Percentiles rank a stretch among this genome's conserved stretches.
phyloP scores from a whole-genome alignment of 768 basidiomycete genomes.

The Leccinum rimulosum region DNA sequence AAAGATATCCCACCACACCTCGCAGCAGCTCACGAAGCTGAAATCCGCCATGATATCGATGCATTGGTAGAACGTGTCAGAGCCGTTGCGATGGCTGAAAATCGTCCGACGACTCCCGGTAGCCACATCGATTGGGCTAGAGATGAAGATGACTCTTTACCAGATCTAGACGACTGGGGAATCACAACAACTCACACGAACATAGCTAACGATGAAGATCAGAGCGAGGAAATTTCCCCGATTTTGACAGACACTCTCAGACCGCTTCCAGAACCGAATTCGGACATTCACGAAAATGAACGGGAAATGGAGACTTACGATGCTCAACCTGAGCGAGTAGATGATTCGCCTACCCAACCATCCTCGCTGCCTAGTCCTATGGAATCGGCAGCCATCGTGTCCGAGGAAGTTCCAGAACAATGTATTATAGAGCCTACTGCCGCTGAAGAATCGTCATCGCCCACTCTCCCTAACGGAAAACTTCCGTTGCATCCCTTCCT shows the following conservation, averaged over 20 bases:
- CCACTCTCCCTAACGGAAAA: constrained; percentile 15
- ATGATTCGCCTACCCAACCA: constrained; percentile 8
- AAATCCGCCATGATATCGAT: constrained; percentile 64
- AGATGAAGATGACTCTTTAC: constrained; percentile 77
- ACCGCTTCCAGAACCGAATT: constrained; percentile 51
- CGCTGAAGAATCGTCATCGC: constrained; percentile 6
- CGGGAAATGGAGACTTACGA: constrained; percentile 23
- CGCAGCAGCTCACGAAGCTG: constrained; percentile 34
- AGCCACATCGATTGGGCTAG: constrained; percentile 90
- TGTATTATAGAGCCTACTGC: constrained; percentile 13
- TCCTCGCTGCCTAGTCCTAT: constrained; percentile 7
- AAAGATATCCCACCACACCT: constrained; percentile 66
- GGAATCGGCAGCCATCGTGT: background rate
- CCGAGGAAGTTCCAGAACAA: constrained; percentile 17
- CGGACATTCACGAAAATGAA: constrained; percentile 21
- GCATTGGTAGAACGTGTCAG: constrained; percentile 76
- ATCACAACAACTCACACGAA: constrained; percentile 46
- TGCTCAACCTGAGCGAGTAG: constrained; percentile 2
- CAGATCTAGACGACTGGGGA: constrained; percentile 86
- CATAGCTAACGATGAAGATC: constrained; percentile 24
- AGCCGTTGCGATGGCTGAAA: constrained; percentile 67
- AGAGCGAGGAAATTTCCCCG: constrained; percentile 55
- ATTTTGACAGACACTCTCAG: constrained; percentile 63
- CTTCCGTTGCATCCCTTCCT: constrained; percentile 44
- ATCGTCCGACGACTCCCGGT: constrained; percentile 66